Conservation (phyloP, 352 stramenopile genomes). For the Nothophytophthora sp. region DNA sequence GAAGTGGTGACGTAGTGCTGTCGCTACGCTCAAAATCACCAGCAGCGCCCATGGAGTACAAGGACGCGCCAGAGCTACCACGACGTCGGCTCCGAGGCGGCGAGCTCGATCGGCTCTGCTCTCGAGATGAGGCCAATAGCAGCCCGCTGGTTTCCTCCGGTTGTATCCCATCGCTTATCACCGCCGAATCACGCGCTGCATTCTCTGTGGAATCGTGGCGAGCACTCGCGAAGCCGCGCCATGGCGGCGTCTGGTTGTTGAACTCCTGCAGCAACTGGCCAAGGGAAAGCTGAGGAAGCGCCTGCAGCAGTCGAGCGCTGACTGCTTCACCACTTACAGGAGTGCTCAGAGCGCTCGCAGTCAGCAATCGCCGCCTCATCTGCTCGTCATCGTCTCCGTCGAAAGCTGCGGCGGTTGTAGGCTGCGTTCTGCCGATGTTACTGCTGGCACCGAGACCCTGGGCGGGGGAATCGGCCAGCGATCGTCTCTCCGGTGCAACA, state of each 20-base stretch:
- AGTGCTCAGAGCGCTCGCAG: slow-evolving; percentile 17
- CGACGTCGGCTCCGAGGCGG: slow-evolving; percentile 16
- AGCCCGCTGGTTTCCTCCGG: slow-evolving; percentile 12
- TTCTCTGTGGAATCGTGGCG: slow-evolving; percentile 8
- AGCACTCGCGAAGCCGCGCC: slow-evolving; percentile 14
- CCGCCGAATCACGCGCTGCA: not conserved
- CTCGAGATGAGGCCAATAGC: not conserved
- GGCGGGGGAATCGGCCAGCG: slow-evolving; percentile 2
- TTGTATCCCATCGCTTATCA: slow-evolving; percentile 4
- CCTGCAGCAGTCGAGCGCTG: slow-evolving; percentile 32
- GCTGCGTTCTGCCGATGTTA: slow-evolving; percentile 6
- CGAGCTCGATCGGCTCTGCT: slow-evolving; percentile 2
- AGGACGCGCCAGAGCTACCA: slow-evolving; percentile 16
- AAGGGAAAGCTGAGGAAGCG: slow-evolving; percentile 29
- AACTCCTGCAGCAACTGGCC: slow-evolving; percentile 36
- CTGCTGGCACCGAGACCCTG: slow-evolving; percentile 6
- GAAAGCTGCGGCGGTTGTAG: slow-evolving; percentile 7
- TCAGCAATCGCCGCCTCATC: slow-evolving; percentile 11
- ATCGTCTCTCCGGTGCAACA: slow-evolving; percentile 3
- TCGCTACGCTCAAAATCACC: slow-evolving; percentile 19
- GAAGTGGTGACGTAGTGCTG: not conserved
- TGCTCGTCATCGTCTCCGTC: slow-evolving; percentile 12
- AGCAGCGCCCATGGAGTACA: slow-evolving; percentile 19
- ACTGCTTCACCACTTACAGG: slow-evolving; percentile 28
- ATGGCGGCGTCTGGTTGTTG: slow-evolving; percentile 23